Evolutionary conservation across 2,329 filamentous ascomycete species (phyloP).

Genomic region (Fusarium solani-melongenae): DNA sequence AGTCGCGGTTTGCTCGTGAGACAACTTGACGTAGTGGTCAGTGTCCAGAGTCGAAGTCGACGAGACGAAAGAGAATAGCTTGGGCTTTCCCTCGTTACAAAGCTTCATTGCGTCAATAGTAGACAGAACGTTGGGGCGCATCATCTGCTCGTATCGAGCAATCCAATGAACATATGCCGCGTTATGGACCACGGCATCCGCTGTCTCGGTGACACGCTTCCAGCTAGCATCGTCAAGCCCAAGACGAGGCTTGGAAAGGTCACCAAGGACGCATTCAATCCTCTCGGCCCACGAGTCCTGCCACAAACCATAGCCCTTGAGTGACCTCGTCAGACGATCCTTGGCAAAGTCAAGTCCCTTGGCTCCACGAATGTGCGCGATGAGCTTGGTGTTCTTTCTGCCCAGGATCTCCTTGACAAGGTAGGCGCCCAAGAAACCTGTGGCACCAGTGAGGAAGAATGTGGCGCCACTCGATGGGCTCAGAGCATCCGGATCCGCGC

Average conservation of each 20-base stretch:
- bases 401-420: not conserved
- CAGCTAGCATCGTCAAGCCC: slow-evolving; percentile 71
- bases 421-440: not conserved
- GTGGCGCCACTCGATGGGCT: not conserved
- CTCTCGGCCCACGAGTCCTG: not conserved
- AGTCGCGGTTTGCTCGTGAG: slow-evolving; percentile 58
- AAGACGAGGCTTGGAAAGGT: not conserved
- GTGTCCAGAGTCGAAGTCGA: slow-evolving; percentile 82
- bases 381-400: not conserved
- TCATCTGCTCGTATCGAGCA: slow-evolving; percentile 77
- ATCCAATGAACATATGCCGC: slow-evolving; percentile 88
- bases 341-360: not conserved
- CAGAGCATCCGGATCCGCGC: not conserved
- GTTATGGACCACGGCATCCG: slow-evolving; percentile 84
- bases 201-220: slow-evolving; percentile 72
- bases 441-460: not conserved
- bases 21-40: slow-evolving; percentile 81
- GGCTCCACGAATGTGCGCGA: not conserved
- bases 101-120: slow-evolving; percentile 82
- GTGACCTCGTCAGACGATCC: not conserved
- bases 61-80: slow-evolving; percentile 83
- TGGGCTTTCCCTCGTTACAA: slow-evolving; percentile 81
- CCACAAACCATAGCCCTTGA: not conserved
- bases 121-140: slow-evolving; percentile 79
- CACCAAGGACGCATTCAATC: not conserved